Conservation (phyloP, 2,329 filamentous ascomycete genomes). For the Lachnellula occidentalis region DNA sequence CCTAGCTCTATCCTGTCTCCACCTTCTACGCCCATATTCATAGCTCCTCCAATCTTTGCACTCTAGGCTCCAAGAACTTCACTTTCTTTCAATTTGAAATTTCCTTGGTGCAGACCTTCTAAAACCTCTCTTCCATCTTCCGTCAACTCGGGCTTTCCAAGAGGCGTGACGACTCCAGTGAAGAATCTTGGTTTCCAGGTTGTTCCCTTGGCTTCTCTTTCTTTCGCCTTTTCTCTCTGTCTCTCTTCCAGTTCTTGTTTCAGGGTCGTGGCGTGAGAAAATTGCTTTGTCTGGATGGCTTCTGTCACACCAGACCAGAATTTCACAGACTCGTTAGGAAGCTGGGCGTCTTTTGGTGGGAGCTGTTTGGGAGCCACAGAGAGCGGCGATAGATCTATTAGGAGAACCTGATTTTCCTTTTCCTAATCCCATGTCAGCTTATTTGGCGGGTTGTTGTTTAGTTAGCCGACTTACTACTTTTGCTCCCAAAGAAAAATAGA, state of each 20-base stretch:
- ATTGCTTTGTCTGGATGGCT: slow-evolving; percentile 80
- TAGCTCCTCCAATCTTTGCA: neutral
- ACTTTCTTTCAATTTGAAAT: slow-evolving; percentile 29
- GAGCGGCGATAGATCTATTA: slow-evolving; percentile 86
- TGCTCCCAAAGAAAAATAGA: slow-evolving; percentile 55
- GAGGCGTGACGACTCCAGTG: slow-evolving; percentile 51
- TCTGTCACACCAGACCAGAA: slow-evolving; percentile 87
- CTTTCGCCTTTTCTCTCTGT: slow-evolving; percentile 78
- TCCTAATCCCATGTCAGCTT: slow-evolving; percentile 43
- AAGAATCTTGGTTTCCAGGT: slow-evolving; percentile 90
- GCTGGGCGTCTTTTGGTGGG: slow-evolving; percentile 71
- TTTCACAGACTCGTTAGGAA: slow-evolving; percentile 81
- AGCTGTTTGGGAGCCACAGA: slow-evolving; percentile 71
- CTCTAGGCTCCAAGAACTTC: slow-evolving; percentile 18
- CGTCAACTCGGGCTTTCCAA: slow-evolving; percentile 58
- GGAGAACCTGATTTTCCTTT: slow-evolving; percentile 55
- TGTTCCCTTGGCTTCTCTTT: slow-evolving; percentile 63
- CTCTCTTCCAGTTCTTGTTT: slow-evolving; percentile 91
- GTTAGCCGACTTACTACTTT: slow-evolving; percentile 52
- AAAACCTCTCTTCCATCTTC: slow-evolving; percentile 55
- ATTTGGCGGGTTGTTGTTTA: slow-evolving; percentile 23
- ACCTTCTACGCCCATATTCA: neutral
- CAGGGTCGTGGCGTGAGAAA: slow-evolving; percentile 71
- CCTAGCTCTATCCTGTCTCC: neutral
- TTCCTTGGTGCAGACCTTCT: slow-evolving; percentile 46